A percentile compares a stretch with the other conserved stretches of the same genome.
phyloP scores from a whole-genome alignment of 805 yeast genomes.

The Kluyveromyces starmeri region DNA sequence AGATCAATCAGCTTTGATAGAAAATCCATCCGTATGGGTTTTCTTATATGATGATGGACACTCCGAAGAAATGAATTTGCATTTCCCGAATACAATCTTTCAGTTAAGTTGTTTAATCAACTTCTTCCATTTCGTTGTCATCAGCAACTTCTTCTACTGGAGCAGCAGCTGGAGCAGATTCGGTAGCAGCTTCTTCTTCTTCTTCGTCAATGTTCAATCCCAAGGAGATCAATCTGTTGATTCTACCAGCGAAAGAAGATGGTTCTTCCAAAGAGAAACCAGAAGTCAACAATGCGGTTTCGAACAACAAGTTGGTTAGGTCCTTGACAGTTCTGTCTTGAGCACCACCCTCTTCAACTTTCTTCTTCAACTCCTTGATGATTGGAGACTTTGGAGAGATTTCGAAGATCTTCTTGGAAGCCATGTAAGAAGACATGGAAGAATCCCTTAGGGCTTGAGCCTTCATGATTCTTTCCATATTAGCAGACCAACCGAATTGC shows the following conservation, averaged over 20 bases:
- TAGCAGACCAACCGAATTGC: constrained; percentile 99
- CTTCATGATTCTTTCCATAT: constrained; percentile 99
- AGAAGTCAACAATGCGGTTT: constrained; percentile 96
- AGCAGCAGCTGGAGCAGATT: constrained; percentile 40
- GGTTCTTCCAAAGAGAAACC: constrained; percentile 99
- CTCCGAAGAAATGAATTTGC: no score
- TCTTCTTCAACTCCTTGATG: constrained; percentile 89
- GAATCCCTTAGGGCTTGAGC: constrained; percentile 99
- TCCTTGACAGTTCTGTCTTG: constrained; percentile 98
- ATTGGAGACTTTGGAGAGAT: constrained; percentile 95
- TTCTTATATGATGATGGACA: no score
- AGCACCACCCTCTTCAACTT: constrained; percentile 95
- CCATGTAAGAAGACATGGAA: constrained; percentile 98
- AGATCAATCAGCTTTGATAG: no score
- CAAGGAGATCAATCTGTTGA: constrained; percentile 94
- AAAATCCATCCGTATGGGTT: no score
- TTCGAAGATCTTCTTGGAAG: constrained; percentile 98
- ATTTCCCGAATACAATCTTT: no score
- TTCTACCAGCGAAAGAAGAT: constrained; percentile 92
- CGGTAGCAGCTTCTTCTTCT: constrained; percentile 36
- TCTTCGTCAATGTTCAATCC: constrained; percentile 98
- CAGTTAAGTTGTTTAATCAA: constrained; percentile 67
- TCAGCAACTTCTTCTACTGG: constrained; percentile 52
- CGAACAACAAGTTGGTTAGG: constrained; percentile 90
- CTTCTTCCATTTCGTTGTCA: constrained; percentile 98